Base-by-base conservation (phyloP, 805 yeast genomes). In the Metschnikowia kofuensis region DNA sequence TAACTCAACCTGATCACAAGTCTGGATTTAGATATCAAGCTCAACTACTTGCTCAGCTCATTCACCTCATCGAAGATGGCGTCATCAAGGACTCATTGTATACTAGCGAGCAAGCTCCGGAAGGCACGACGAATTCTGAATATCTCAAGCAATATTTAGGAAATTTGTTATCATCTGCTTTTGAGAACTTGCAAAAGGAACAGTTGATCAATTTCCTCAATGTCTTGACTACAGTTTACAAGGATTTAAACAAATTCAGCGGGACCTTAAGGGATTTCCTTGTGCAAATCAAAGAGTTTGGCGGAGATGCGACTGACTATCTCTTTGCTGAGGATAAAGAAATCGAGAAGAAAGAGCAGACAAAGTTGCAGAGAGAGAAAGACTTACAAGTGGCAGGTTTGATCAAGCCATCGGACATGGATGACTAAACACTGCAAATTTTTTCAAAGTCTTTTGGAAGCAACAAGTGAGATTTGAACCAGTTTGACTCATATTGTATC, bases 1-100 rank as follows among this genome's bases (percentile, higher is more conserved):
- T 94, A 49, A 94, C 99, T 2, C 98, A 94, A 67, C 85, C 97
- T 8, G 99, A 94, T 68, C 99, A 94, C 69, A 92, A 94, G 72
- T 89, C 98, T 28, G 98, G 98, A 1, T 94, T 94, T 74, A 81
- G 85, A 53, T 79, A 84, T 57, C 99, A 94, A 72, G 78, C 96
- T 7, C 86, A 87, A 62, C 76, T 95, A 54, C 77, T 94, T 59
- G 85, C 96, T 50, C 87, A 84, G 65, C 77, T 94, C 70, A 82
- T 94, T 54, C 87, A 87, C 51, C 74, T 92, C 52, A 94, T 92
- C 12, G 88, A 88, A 64, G 85, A 82, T 53, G 78, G 83, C 51
- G 83, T 80, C 53, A 87, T 94, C 48, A 70, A 79, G 12, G 84
- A 80, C 42, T 96, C 98, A 30, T 75, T 94, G 49, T 92, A 89